Evolutionary conservation across 2,329 filamentous ascomycete genomes (phyloP), one percentile per base, ranked within the genome.

Genomic region (Sporothrix globosa): DNA sequence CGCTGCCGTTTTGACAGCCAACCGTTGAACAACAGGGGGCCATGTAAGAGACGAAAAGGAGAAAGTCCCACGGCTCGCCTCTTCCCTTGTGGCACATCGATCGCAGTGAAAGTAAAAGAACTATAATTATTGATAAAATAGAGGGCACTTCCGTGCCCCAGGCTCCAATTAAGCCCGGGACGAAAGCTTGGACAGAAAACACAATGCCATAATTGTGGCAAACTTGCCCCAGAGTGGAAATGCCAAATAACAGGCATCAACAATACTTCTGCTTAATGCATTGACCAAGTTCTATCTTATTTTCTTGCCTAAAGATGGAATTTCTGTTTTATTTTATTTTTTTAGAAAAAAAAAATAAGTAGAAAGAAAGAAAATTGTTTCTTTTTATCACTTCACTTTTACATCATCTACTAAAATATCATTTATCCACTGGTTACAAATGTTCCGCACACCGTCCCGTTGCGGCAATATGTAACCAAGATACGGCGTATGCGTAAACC

Each of bases 401-500:
- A 17, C 44, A 48, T 17, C 17, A 6, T 48, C 14, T 46, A 5
- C 44, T 5, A 3, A 48, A 17, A 6, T 5, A 6, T 19, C 53
- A 61, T 44, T 44, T 61, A 44, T 13, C 34, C 34, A 21, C n/a
- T 9, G 2, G 10, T 13, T 56, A 27, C 53, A 56, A 19, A n/a
- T n/a, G n/a, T 61, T 19, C 39, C n/a, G 11, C 39, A 9, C 39
- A n/a, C 3, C 34, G 21, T 44, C 34, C 56, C 56, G 56, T 61
- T 61, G 56, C n/a, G 56, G 56, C 56, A 61, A 61, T 61, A 44
- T 61, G 56, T 61, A 61, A 61, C 44, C 56, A 61, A 61, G 14
- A 30, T 24, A 24, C 34, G 4, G 9, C 13, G 34, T 41, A 41
- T 13, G 19, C 21, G n/a, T 34, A 34, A 34, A 34, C 34, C 56